Base-by-base conservation (phyloP, 768 basidiomycete species). In the Lactarius psammicola region DNA sequence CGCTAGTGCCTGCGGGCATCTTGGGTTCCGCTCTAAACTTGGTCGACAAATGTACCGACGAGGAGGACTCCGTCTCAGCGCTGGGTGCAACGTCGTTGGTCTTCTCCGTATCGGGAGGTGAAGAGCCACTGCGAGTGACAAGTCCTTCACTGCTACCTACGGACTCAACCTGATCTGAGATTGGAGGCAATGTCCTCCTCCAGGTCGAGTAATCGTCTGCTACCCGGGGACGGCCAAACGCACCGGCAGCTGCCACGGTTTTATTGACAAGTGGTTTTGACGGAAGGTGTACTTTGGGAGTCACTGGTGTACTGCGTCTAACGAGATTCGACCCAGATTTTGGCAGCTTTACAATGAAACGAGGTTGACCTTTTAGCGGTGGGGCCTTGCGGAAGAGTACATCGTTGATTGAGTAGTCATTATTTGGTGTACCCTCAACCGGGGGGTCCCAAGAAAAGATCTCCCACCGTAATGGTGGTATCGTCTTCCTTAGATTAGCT, bases 361-460 rank as follows among this genome's bases (percentile, higher is more conserved):
- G 76, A 20, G 63, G 54, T 63, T 71, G 77, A 18, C 80, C 77
- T 64, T 74, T 80, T 49, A 70, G 60, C 8, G 60, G 8, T 26
- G 68, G 69, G 18, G 80, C 78, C 67, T 78, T 82, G 64, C 75
- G 80, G 75, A 91, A 89, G 40, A 93, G 75, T 44, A 87, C 73
- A 33, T 88, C 85, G 69, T 89, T 87, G 46, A 90, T 63, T 23
- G 85, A 84, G 55, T 88, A 78, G 63, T 88, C 87, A 56, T 82
- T 79, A 51, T 77, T 82, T 60, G 70, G 83, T 84, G 87, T 87
- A 56, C 84, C 86, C 62, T 84, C 82, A 17, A 88, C 80, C 20
- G 88, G 87, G 59, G 92, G 90, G 36, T 85, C 83, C 76, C 87
- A 90, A 3, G 88, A 87, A 33, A 89, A 77, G 31, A 87, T 81